These are phyloP conservation scores for grape (Vitis vinifera) DNA, from an alignment of 164 flowering plant genomes.

Conservation along the genomic window ASM3070453v1 NC_081813.1:11721001-11721500, in stretches of 20 bases:
- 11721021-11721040: constrained; percentile 80
- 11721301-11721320: too few relatives aligned
- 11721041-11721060: constrained; percentile 55
- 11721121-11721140: constrained; percentile 70
- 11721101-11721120: constrained; percentile 61
- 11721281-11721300: too few relatives aligned
- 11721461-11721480: too few relatives aligned
- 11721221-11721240: constrained; percentile 90
- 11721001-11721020: constrained; percentile 69
- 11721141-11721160: constrained; percentile 64
- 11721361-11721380: too few relatives aligned
- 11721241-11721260: constrained; percentile 73
- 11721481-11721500: too few relatives aligned
- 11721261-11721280: constrained; percentile 41
- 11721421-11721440: too few relatives aligned
- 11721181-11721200: constrained; percentile 90
- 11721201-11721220: constrained; percentile 75
- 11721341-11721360: too few relatives aligned
- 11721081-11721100: constrained; percentile 88
- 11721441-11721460: too few relatives aligned
- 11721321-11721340: too few relatives aligned
- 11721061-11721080: constrained; percentile 32
- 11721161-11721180: constrained; percentile 66
- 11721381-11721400: too few relatives aligned
- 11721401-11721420: too few relatives aligned